Conservation (phyloP, 2,329 filamentous ascomycete genomes). For the Ceratocystis cubensis region DNA sequence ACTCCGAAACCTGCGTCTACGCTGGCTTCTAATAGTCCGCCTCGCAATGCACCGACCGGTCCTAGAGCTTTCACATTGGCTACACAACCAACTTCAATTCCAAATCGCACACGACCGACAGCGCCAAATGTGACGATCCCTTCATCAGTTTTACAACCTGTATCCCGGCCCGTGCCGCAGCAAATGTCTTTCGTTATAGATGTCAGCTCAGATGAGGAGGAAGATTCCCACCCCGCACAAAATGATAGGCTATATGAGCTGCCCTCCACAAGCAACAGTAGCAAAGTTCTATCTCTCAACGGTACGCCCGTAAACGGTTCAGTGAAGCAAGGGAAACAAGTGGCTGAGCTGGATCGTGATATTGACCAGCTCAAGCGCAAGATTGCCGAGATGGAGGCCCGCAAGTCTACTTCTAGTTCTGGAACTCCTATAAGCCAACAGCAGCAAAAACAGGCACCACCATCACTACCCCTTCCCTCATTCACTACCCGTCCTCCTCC, state of each 20-base stretch:
- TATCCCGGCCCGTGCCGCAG: conserved; percentile 5
- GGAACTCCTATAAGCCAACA: conserved; percentile 1
- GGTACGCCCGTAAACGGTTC: background rate
- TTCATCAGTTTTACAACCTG: conserved; percentile 2
- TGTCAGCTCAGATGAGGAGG: conserved; percentile 18
- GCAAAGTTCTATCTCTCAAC: background rate
- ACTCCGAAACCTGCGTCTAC: background rate
- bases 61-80: background rate
- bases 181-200: conserved; percentile 16
- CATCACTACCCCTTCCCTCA: background rate
- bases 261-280: conserved; percentile 10
- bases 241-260: conserved; percentile 6
- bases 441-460: background rate
- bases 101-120: background rate
- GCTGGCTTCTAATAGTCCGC: background rate
- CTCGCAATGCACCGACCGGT: conserved; percentile 9
- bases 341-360: conserved; percentile 35
- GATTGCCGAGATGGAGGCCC: conserved; percentile 48
- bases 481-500: background rate
- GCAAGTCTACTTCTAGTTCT: conserved; percentile 29
- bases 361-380: conserved; percentile 49
- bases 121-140: background rate
- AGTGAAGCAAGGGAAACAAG: conserved; percentile 6
- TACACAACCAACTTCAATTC: background rate
- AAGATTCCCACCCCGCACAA: conserved; percentile 18